Evolutionary conservation across 441 rosid species (phyloP), one percentile per base, ranked within the genome.

Genomic region (Erysimum pusillum): DNA sequence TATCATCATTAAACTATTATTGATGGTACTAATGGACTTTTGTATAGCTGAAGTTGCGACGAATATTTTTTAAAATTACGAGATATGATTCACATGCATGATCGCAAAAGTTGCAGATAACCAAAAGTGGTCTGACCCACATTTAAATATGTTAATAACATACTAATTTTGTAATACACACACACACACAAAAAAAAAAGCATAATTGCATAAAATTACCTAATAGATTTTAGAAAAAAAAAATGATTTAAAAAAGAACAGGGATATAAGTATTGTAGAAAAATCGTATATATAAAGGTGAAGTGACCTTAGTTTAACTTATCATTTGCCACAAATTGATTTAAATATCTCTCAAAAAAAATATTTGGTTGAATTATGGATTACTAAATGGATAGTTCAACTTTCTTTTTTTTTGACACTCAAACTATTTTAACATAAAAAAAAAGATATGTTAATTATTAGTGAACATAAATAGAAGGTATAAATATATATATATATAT

Each of bases 81-180:
- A 62, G 49, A 63, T 46, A 67, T 83, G 73, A 89, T 83, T 85
- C 90, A 72, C 73, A 52, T 60, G 82, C 87, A 82, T 82, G 82
- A 73, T 84, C 67, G 76, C 76, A 77, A 84, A n/a, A n/a, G 69
- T 80, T 18, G 75, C 78, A 79, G 75, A 60, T 54, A 79, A 80
- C 49, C 6, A 41, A 22, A 75, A 71, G 73, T 61, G 57, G 78
- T 58, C 44, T 46, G 67, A 28, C 60, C 73, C 42, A 25, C 25
- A 32, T 12, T 73, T 53, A 4, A 12, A 53, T 41, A 13, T 51
- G 11, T 18, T 20, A n/a, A 13, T 28, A 25, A 36, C 18, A 34
- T 45, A 22, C 22, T 64, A 9, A 54, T 73, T 42, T 25, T 15
- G 34, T 61, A 13, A 31, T 5, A 25, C 10, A 32, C 14, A 31